Evolutionary conservation across 192 early-diverging fungal species (phyloP), one percentile per base, ranked within the genome.

Genomic region (Chytriomyces sp.): DNA sequence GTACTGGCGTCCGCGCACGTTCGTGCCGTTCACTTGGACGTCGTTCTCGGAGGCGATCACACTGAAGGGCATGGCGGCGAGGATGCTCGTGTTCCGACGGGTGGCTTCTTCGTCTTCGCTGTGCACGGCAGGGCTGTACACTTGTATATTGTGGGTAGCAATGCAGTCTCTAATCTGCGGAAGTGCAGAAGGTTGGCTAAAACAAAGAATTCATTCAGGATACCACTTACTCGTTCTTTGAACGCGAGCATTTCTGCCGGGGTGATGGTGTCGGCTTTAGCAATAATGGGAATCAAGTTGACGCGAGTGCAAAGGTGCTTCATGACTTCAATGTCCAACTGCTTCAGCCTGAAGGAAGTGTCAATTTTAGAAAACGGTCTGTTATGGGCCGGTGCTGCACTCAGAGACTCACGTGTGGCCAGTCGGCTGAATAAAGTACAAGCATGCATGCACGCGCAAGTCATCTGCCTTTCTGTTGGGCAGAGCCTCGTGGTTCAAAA

Each of bases 391-490:
- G 54, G 28, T 31, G 52, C 59, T n/a, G 6, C 14, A 39, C 41
- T 37, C 0, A 52, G 39, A 22, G 7, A 62, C 76, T 40, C 71
- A 89, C 92, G 91, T 98, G 85, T 98, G 96, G 37, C 97, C 97
- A 60, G 95, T 95, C 49, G 97, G 96, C 53, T 92, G 94, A 81
- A 99, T 96, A 80, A 99, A 99, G 84, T 99, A 99, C 68, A 99
- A 81, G 80, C 97, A 99, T 71, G 91, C 94, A 83, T 99, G 94
- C 30, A 99, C 96, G 52, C 97, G 89, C 88, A 98, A 88, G 77
- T 99, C 96, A 72, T 96, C 91, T 39, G 90, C 82, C 64, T 92
- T 89, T 74, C 97, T 87, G 65, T 91, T 85, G 39, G 92, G 89
- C 78, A 93, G 88, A 73, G 91, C 85, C 77, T 99, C 97, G 81